These are phyloP conservation scores for Citeromyces nyonsensis DNA, from an alignment of 805 yeast genomes.

Conservation along the genomic window DNA sequence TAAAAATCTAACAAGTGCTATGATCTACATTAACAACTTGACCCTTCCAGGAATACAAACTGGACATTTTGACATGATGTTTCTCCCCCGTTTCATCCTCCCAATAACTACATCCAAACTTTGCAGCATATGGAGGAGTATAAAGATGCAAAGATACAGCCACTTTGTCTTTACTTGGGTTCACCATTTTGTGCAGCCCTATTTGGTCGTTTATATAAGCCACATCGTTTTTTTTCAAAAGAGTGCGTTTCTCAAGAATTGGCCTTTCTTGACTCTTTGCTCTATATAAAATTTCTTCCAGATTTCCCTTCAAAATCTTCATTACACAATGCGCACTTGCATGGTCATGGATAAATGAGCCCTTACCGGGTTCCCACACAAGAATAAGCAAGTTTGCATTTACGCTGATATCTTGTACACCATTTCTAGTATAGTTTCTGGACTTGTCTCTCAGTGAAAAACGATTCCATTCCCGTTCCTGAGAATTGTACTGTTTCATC, in stretches of 20 bases:
- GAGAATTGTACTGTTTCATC: slow-evolving; percentile 30
- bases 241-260: slow-evolving; percentile 2
- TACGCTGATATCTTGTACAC: slow-evolving; percentile 56
- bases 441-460: slow-evolving; percentile 38
- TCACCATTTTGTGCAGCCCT: slow-evolving; percentile 51
- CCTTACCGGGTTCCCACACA: slow-evolving; percentile 57
- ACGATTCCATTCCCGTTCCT: slow-evolving; percentile 37
- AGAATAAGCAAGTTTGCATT: slow-evolving; percentile 53
- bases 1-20: background rate
- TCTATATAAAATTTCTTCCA: slow-evolving; percentile 41
- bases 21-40: slow-evolving; percentile 6
- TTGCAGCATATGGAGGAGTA: slow-evolving; percentile 63
- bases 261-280: slow-evolving; percentile 4
- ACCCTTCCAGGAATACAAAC: slow-evolving; percentile 50
- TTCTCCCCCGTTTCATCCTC: slow-evolving; percentile 31
- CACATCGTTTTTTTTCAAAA: slow-evolving; percentile 24
- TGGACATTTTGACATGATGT: slow-evolving; percentile 42
- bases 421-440: slow-evolving; percentile 49
- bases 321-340: slow-evolving; percentile 67
- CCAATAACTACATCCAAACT: slow-evolving; percentile 35
- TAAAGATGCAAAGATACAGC: slow-evolving; percentile 58
- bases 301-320: slow-evolving; percentile 46
- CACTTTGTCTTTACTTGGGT: slow-evolving; percentile 21
- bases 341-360: slow-evolving; percentile 59
- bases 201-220: slow-evolving; percentile 52